These are phyloP conservation scores for Malbranchea zuffiana DNA, from an alignment of 2,329 filamentous ascomycete species.

Conservation along the genomic window DNA sequence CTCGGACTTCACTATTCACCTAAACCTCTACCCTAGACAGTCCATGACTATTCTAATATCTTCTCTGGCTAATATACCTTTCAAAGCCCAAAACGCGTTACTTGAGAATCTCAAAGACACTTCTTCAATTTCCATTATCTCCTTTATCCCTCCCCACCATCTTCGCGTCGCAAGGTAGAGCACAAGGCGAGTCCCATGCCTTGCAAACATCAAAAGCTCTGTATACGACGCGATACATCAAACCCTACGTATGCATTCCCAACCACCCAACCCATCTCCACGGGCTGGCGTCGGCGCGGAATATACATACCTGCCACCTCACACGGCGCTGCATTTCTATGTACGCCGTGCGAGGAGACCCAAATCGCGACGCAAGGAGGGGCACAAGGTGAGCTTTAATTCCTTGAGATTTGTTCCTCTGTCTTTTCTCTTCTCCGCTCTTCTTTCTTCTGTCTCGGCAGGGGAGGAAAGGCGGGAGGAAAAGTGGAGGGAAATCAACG, in stretches of 20 bases:
- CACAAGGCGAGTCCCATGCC: slow-evolving; percentile 42
- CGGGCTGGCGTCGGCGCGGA: too few species aligned
- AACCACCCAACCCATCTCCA: too few species aligned
- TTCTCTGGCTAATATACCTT: slow-evolving; percentile 1
- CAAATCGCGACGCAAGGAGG: slow-evolving; percentile 28
- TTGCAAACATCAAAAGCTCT: slow-evolving; percentile 44
- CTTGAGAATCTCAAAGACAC: too few species aligned
- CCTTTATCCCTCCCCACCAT: slow-evolving; percentile 4
- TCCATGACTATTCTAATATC: too few species aligned
- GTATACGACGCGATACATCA: slow-evolving; percentile 44
- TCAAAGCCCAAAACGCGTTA: too few species aligned
- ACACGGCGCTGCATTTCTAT: background rate
- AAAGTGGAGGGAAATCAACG: slow-evolving; percentile 11
- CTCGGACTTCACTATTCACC: too few species aligned
- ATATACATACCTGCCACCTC: too few species aligned
- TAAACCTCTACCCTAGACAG: too few species aligned
- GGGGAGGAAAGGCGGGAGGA: background rate
- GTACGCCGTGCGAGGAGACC: background rate
- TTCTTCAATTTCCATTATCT: slow-evolving; percentile 8
- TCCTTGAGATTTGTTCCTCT: slow-evolving; percentile 17
- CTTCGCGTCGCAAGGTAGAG: slow-evolving; percentile 44
- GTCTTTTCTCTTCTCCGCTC: slow-evolving; percentile 1
- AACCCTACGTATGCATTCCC: too few species aligned
- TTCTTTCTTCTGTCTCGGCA: background rate
- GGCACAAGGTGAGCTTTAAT: slow-evolving; percentile 28